Base-by-base conservation (phyloP, 2,329 filamentous ascomycete genomes). In the Chaetothyriales sp. region DNA sequence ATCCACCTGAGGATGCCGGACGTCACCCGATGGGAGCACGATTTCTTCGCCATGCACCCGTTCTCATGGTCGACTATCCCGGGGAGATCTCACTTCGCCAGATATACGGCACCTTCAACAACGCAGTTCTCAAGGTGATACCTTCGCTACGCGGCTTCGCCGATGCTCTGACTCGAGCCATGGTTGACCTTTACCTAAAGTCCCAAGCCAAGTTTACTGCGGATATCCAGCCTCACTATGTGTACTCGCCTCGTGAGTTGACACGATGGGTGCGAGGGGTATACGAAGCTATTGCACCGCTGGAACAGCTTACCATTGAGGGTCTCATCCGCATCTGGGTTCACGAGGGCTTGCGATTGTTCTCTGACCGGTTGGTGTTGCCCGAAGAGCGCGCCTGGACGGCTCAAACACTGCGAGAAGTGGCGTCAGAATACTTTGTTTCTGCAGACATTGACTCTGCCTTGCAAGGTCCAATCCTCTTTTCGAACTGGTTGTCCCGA, bases 51-150 rank as follows among this genome's bases (percentile, higher is more conserved):
- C 93, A 99, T 66, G 88, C 92, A 15, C 92, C 92, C n/a, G 79
- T 99, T 50, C 85, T 99, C 68, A 98, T 99, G 93, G 93, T 99
- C 43, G 92, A 98, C 64, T 99, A 99, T 63, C 92, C 92, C 54
- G 92, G 93, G 62, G 88, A 98, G 70, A 75, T 88, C 44, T 98
- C 93, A 2, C 78, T 99, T 39, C 83, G 83, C 59, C 92, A 99
- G 66, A 99, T 99, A 59, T 99, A 99, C 64, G 92, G 93, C 60
- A 96, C 93, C 0, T 98, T 98, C 77, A 98, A 94, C 65, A 84
- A 79, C 50, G 92, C 93, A 8, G 81, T 98, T 44, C 82, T 99
- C 64, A 99, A 99, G 75, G 92, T 98, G 55, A 83, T 98, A 48
- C 90, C 92, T 1, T 81, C 88, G 12, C 73, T 99, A n/a, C 85